phyloP scores from a whole-genome alignment of 495 filamentous ascomycete species.

The Aspergillus sparsus region DNA sequence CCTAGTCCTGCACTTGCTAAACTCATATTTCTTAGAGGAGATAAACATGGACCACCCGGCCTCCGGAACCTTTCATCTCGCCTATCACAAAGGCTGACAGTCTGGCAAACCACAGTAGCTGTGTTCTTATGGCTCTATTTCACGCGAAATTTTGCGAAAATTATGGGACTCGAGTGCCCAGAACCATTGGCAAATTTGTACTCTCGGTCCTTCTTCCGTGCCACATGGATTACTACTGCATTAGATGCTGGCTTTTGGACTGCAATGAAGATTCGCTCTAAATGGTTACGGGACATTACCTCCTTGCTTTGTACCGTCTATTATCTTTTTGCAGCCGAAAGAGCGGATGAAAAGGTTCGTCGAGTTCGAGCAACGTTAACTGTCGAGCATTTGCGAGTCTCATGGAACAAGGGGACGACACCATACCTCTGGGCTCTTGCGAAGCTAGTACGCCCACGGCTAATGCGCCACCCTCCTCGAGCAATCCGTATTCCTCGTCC shows the following conservation, averaged over 20 bases:
- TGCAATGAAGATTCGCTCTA: constrained; percentile 84
- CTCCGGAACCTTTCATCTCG: constrained; percentile 70
- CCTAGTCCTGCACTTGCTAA: background rate
- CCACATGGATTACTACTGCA: constrained; percentile 95
- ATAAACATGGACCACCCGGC: constrained; percentile 83
- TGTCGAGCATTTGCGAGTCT: constrained; percentile 86
- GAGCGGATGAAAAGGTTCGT: constrained; percentile 95
- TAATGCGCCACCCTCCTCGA: constrained; percentile 76
- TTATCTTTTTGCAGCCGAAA: constrained; percentile 89
- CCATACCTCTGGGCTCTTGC: constrained; percentile 76
- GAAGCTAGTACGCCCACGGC: constrained; percentile 69
- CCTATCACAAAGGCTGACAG: constrained; percentile 68
- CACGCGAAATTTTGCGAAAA: constrained; percentile 87
- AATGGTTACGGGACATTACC: constrained; percentile 78
- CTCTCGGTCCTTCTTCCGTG: constrained; percentile 90
- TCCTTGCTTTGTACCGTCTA: constrained; percentile 82
- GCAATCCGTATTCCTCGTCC: constrained; percentile 83
- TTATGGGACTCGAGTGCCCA: constrained; percentile 86
- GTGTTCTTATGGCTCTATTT: constrained; percentile 91
- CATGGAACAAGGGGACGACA: constrained; percentile 91
- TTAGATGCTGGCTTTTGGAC: constrained; percentile 98
- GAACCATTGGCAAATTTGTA: constrained; percentile 96
- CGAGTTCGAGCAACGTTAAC: constrained; percentile 84
- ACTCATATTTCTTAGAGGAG: constrained; percentile 58
- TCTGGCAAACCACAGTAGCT: constrained; percentile 86